Percentiles rank a stretch among this genome's conserved stretches.
Evolutionary conservation across 176 grass and related monocot genomes (phyloP).

Genomic region (Zoysia pacifica): DNA sequence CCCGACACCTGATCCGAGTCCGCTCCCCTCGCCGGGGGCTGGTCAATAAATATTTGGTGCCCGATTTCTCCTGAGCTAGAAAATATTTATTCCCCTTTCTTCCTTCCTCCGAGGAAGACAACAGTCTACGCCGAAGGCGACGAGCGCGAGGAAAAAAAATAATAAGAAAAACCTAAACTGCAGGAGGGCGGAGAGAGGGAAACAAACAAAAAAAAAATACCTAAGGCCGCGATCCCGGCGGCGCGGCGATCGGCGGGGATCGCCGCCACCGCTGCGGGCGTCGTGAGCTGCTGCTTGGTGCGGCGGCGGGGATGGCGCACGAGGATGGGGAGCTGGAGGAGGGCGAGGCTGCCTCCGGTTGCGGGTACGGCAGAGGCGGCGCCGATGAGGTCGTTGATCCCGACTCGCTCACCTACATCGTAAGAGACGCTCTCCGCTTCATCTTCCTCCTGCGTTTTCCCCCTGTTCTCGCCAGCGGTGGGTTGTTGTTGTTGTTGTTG

Average conservation of each 20-base stretch:
- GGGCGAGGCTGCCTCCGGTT: conserved; percentile 32
- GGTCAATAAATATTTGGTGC: background rate
- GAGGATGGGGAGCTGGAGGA: conserved; percentile 59
- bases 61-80: background rate
- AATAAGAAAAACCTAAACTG: conserved; percentile 28
- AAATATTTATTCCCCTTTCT: background rate
- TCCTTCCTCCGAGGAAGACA: conserved; percentile 3
- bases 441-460: background rate
- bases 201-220: background rate
- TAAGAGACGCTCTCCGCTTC: conserved; percentile 41
- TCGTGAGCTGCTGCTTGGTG: conserved; percentile 31
- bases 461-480: background rate
- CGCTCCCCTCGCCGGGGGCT: background rate
- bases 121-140: background rate
- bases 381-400: conserved; percentile 40
- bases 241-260: conserved; percentile 27
- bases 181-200: background rate
- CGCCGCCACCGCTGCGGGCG: background rate
- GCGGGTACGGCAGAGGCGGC: background rate
- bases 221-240: conserved; percentile 40
- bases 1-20: background rate
- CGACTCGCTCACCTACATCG: conserved; percentile 55
- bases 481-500: background rate
- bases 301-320: conserved; percentile 13
- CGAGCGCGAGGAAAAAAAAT: background rate